These are phyloP conservation scores for Ambispora gerdemannii DNA, from an alignment of 192 early-diverging fungal genomes.

Conservation along the genomic window DNA sequence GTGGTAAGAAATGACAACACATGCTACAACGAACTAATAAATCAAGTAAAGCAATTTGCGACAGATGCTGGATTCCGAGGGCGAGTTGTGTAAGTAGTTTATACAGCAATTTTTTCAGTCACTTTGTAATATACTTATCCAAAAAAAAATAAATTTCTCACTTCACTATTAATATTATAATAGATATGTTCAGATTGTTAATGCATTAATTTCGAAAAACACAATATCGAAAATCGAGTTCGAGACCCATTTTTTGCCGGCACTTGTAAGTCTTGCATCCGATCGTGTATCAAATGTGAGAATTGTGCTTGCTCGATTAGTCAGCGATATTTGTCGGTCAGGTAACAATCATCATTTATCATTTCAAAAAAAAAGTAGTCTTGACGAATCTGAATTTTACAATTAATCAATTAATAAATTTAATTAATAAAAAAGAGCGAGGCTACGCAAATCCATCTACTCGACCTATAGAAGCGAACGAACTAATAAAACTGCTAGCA, in stretches of 20 bases:
- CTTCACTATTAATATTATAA: too few species aligned
- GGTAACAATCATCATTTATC: constrained; percentile 11
- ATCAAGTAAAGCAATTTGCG: constrained; percentile 39
- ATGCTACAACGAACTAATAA: constrained; percentile 36
- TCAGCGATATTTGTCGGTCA: constrained; percentile 29
- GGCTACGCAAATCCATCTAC: constrained; percentile 12
- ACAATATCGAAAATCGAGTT: constrained; percentile 61
- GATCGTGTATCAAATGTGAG: constrained; percentile 72
- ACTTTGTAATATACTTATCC: constrained; percentile 41
- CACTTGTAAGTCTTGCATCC: constrained; percentile 52
- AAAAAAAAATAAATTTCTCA: too few species aligned
- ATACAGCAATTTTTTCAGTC: constrained; percentile 41
- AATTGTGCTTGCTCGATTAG: constrained; percentile 63
- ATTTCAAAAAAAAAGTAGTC: background rate
- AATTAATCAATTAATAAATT: background rate
- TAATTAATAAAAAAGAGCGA: constrained; percentile 5
- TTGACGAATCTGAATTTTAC: background rate
- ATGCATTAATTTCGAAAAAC: constrained; percentile 53
- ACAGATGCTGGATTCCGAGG: constrained; percentile 52
- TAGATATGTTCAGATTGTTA: constrained; percentile 68
- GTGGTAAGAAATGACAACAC: constrained; percentile 30
- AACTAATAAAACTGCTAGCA: constrained; percentile 11
- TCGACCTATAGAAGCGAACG: background rate
- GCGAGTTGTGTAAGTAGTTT: constrained; percentile 52
- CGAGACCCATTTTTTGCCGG: constrained; percentile 66